Conservation (phyloP, 768 basidiomycete species). For the Xerocomellus intermedius region DNA sequence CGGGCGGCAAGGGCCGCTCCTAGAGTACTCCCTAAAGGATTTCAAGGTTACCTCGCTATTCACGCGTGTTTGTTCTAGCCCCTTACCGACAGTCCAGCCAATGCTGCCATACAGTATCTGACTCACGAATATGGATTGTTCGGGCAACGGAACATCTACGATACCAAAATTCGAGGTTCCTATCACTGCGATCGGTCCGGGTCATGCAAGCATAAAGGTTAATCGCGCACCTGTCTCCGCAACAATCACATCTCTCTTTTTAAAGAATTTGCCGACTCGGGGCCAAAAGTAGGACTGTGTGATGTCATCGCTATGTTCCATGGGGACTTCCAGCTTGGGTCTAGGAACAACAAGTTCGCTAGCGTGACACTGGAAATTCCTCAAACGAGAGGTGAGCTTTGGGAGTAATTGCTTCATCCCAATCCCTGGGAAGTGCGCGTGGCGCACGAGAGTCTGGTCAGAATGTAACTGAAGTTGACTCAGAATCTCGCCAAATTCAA, state of each 20-base stretch:
- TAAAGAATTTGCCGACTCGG: conserved; percentile 69
- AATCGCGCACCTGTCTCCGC: conserved; percentile 71
- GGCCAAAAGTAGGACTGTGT: conserved; percentile 87
- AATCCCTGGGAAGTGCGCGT: conserved; percentile 59
- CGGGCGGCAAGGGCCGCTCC: conserved; percentile 80
- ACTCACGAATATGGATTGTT: conserved; percentile 59
- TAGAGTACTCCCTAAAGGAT: conserved; percentile 52
- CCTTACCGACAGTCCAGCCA: conserved; percentile 79
- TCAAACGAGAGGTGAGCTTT: conserved; percentile 58
- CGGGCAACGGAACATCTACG: conserved; percentile 74
- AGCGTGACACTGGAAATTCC: conserved; percentile 39
- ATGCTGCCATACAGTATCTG: conserved; percentile 93
- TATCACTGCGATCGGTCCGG: conserved; percentile 11
- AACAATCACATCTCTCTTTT: conserved; percentile 69
- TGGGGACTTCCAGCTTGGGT: conserved; percentile 41
- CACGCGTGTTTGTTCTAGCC: background rate
- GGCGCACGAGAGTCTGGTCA: conserved; percentile 62
- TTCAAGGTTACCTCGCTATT: background rate
- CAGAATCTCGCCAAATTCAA: background rate
- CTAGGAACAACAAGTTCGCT: conserved; percentile 46
- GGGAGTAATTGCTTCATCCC: conserved; percentile 81
- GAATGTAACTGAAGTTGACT: conserved; percentile 63
- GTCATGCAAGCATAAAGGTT: background rate
- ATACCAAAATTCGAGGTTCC: conserved; percentile 86
- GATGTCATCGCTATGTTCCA: conserved; percentile 54